Evolutionary conservation across 768 basidiomycete genomes (phyloP).

Genomic region (Dacryopinax spathularia): DNA sequence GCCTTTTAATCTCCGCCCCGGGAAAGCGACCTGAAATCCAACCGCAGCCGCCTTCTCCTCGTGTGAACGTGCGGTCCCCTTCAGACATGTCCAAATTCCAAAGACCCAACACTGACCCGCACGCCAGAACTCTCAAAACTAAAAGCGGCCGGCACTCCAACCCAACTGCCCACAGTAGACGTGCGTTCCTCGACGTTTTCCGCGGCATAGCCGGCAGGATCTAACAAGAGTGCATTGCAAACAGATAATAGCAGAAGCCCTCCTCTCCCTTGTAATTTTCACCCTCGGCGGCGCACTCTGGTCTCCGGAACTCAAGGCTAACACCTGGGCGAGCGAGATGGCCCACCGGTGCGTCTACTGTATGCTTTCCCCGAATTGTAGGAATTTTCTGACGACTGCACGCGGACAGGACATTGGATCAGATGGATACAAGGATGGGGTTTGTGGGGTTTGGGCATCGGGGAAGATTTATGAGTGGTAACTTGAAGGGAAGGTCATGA

Average conservation of each 20-base stretch:
- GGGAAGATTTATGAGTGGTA: conserved; percentile 27
- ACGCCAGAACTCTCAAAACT: neutral
- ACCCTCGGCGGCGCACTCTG: conserved; percentile 59
- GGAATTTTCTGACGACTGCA: neutral
- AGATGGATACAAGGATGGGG: conserved; percentile 53
- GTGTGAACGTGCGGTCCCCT: neutral
- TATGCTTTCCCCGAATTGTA: conserved; percentile 3
- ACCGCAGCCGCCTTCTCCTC: neutral
- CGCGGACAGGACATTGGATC: conserved; percentile 46
- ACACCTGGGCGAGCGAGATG: conserved; percentile 87
- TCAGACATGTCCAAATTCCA: neutral
- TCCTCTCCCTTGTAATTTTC: conserved; percentile 50
- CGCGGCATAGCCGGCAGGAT: too few species aligned
- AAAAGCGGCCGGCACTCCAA: neutral
- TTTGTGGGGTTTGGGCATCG: conserved; percentile 53
- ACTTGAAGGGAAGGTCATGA: conserved; percentile 23
- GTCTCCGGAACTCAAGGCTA: conserved; percentile 56
- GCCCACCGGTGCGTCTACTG: conserved; percentile 43
- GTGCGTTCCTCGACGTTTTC: neutral
- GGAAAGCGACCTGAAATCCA: neutral
- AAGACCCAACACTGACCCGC: neutral
- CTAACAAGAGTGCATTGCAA: neutral
- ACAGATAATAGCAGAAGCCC: conserved; percentile 55
- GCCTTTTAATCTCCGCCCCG: neutral
- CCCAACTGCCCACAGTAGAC: neutral